phyloP scores from a whole-genome alignment of 1,284 basidiomycete genomes.

The Peniophora sp. region DNA sequence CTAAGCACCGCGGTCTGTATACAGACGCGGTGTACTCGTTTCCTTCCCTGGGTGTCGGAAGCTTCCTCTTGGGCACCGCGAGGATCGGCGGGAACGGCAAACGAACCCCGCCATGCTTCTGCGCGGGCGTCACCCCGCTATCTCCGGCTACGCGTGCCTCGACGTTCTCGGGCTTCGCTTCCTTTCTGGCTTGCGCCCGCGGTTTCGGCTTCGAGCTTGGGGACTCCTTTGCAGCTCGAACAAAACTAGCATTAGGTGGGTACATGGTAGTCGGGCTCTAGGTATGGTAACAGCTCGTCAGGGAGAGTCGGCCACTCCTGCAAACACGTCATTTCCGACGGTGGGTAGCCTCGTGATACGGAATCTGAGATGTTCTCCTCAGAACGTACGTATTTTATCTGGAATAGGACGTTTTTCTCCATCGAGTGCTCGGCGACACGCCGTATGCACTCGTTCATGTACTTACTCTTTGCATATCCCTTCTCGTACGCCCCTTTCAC shows the following conservation, averaged over 20 bases:
- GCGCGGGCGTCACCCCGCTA: no score
- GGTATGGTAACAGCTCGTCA: no score
- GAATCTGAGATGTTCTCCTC: slow-evolving; percentile 24
- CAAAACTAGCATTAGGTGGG: not conserved
- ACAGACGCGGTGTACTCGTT: not conserved
- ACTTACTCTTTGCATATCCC: slow-evolving; percentile 21
- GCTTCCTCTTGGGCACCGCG: not conserved
- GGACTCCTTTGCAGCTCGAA: not conserved
- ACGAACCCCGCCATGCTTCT: no score
- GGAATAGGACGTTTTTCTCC: slow-evolving; percentile 16
- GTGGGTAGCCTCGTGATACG: slow-evolving; percentile 15
- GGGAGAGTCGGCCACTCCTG: no score
- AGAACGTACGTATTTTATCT: slow-evolving; percentile 20
- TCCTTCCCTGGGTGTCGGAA: not conserved
- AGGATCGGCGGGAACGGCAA: no score
- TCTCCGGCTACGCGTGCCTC: no score
- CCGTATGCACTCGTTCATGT: slow-evolving; percentile 26
- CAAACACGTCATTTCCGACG: not conserved
- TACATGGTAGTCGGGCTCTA: no score
- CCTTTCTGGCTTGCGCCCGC: not conserved
- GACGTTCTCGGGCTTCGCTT: no score
- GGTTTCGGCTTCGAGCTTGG: not conserved
- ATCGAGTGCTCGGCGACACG: slow-evolving; percentile 15
- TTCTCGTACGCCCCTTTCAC: slow-evolving; percentile 28
- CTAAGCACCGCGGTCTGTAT: not conserved